These are phyloP conservation scores for Panaeolus papilionaceus DNA, from an alignment of 768 basidiomycete genomes.

Conservation along the genomic window DNA sequence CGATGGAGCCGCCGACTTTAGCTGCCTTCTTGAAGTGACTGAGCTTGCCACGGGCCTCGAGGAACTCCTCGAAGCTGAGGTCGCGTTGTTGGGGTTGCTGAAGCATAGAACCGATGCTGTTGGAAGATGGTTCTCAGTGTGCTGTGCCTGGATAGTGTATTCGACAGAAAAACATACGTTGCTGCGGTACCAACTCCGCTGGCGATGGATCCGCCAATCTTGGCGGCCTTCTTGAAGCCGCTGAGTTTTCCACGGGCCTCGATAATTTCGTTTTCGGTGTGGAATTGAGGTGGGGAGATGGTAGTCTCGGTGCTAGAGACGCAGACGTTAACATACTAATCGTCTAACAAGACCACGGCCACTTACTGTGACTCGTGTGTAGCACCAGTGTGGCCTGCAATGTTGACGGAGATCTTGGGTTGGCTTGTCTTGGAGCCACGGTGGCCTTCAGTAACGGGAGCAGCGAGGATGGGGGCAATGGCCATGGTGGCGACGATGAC, in stretches of 20 bases:
- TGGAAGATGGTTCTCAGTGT: not conserved
- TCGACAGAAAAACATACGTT: not conserved
- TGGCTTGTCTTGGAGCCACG: not conserved
- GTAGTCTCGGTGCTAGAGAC: not conserved
- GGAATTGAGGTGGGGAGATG: not conserved
- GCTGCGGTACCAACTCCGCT: not conserved
- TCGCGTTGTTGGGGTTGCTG: no score
- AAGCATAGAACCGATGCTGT: not conserved
- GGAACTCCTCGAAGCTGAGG: no score
- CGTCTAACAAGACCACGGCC: not conserved
- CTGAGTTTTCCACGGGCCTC: not conserved
- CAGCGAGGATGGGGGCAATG: conserved; percentile 28
- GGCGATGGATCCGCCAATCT: not conserved
- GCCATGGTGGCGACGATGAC: conserved; percentile 28
- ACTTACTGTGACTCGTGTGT: not conserved
- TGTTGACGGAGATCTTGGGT: not conserved
- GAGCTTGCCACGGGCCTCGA: no score
- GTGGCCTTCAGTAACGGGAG: conserved; percentile 16
- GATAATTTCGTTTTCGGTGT: not conserved
- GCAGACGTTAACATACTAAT: not conserved
- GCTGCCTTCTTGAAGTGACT: no score
- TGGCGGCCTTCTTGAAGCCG: not conserved
- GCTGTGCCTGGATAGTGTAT: not conserved
- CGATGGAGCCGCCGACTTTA: no score
- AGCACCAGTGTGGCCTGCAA: not conserved